Evolutionary conservation across 805 yeast species (phyloP), one percentile per base, ranked within the genome.

Genomic region (Candida boleticola): DNA sequence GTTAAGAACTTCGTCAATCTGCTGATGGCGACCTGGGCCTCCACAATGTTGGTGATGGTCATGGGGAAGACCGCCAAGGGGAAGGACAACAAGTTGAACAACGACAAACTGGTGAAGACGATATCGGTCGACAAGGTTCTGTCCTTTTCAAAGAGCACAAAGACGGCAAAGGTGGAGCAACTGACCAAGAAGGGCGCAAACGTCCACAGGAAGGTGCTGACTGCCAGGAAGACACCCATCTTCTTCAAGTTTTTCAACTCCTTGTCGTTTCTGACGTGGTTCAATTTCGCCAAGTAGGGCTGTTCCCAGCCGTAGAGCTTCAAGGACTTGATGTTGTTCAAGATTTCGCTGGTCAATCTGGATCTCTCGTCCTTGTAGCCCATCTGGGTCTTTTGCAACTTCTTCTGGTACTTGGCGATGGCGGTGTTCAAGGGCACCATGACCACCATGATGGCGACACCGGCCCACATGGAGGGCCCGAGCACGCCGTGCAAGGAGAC

Each of bases 391-490:
- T 85, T 86, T 64, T 90, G 97, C 47, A 89, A 70, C 9, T 61
- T 71, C 63, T 84, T 87, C 63, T 84, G 89, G 43, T 66, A 65
- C 53, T 77, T 75, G 47, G 89, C 85, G 49, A 90, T 69, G 18
- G 71, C 60, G 2, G 88, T 82, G 57, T 90, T 89, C 37, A 88
- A 55, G 4, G 97, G 96, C 50, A 89, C 80, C 77, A 89, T 81
- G 23, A 89, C 54, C 3, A 82, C 57, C 79, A 90, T 80, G 44
- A 92, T 80, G 25, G 76, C 63, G 11, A 92, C 95, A 61, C 98
- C 98, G 32, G 95, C 84, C 96, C 97, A 88, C 95, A 90, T 89
- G n/a, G 93, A 78, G 45, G 82, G 79, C 29, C 97, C 97, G 43
- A 90, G 63, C 35, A 90, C 65, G 3, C 77, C 75, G 61, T 89